Evolutionary conservation across 192 early-diverging fungal genomes (phyloP), one percentile per base, ranked within the genome.

Genomic region (Pilaira anomala): DNA sequence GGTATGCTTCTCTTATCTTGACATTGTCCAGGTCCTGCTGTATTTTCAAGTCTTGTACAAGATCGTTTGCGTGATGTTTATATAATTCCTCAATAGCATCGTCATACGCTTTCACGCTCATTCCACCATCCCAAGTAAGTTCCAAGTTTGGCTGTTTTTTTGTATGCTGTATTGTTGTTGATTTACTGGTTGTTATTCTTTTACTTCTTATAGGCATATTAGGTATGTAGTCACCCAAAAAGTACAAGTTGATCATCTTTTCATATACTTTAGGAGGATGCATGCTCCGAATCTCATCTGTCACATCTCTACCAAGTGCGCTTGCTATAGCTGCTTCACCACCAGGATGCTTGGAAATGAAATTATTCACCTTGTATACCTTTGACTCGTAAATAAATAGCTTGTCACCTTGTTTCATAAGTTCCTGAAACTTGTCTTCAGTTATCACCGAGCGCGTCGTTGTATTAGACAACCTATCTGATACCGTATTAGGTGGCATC

Each of bases 251-350:
- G 71, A 98, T 84, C 65, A 78, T 78, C 42, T 83, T 77, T 22
- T 89, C 81, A 26, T 90, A 72, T 12, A 94, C 93, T 75, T 86
- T 83, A 29, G 81, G 83, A 2, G 93, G 94, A 70, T 98, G 96
- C 75, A 94, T 83, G 36, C 83, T 84, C 24, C 83, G 76, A 61
- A 93, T 91, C 65, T 89, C 94, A 75, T 95, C 93, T 0, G 96
- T 96, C 16, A 93, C 91, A 70, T 98, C 94, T 65, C 80, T 84
- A 69, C 95, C 96, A 29, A 88, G 79, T 80, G 91, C 86, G 76
- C 96, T 91, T 72, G 79, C 73, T 42, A 98, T 85, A 53, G 90
- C 92, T n/a, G 95, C 78, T 42, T 88, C 87, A 26, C 96, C 96
- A 50, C 96, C 96, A 0, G 96, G 96, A 67, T 98, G 96, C 63